These are phyloP conservation scores for Colletotrichum aenigma DNA, from an alignment of 2,329 filamentous ascomycete species.

Conservation along the genomic window DNA sequence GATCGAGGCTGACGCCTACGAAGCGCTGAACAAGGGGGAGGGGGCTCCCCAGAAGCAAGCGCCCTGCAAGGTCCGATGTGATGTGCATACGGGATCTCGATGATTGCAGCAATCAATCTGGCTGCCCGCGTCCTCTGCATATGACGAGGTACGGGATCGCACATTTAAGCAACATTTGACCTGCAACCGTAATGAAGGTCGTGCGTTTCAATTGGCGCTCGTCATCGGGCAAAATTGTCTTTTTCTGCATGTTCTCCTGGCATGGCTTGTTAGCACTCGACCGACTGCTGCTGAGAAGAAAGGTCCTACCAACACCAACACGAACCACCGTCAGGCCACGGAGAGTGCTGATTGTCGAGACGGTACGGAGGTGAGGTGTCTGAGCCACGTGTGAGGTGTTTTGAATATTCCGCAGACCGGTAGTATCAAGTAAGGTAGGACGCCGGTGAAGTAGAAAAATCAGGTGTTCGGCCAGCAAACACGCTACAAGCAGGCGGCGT, in stretches of 20 bases:
- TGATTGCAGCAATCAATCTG: background rate
- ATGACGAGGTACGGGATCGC: background rate
- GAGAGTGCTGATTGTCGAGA: background rate
- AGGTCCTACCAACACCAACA: background rate
- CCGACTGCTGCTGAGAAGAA: background rate
- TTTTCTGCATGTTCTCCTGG: background rate
- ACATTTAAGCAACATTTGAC: background rate
- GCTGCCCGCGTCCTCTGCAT: background rate
- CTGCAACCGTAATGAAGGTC: background rate
- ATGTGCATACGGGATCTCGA: background rate
- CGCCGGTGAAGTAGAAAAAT: background rate
- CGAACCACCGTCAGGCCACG: background rate
- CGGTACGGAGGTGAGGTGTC: background rate
- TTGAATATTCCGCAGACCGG: background rate
- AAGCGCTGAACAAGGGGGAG: conserved; percentile 1
- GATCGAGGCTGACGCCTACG: background rate
- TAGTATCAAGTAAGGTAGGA: background rate
- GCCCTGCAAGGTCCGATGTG: background rate
- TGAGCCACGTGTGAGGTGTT: background rate
- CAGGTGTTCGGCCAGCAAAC: background rate
- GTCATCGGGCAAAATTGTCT: background rate
- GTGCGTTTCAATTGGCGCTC: background rate
- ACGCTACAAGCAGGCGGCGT: background rate
- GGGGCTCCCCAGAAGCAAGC: background rate
- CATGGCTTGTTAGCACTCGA: background rate